Percentiles rank a stretch among this genome's conserved stretches.
These are phyloP conservation scores for Beta corolliflora DNA, from an alignment of 179 eudicot genomes.

Conservation along the genomic window DNA sequence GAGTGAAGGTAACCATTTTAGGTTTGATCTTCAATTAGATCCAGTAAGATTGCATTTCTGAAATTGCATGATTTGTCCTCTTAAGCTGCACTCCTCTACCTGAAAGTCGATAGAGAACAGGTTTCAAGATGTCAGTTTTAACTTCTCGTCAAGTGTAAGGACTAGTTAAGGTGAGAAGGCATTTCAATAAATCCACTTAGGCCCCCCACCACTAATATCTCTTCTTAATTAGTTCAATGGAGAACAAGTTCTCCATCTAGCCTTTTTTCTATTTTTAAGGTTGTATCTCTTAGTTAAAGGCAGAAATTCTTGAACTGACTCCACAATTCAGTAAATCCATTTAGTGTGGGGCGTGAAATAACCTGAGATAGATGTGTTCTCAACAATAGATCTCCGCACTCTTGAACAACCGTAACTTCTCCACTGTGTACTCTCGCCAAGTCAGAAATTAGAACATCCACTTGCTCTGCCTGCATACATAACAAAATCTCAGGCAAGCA, in stretches of 20 bases:
- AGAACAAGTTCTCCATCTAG: too few species aligned
- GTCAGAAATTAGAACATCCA: conserved; percentile 50
- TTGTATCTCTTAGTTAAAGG: too few species aligned
- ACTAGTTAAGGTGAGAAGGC: too few species aligned
- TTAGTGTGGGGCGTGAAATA: neutral
- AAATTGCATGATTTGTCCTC: conserved; percentile 60
- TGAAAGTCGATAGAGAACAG: conserved; percentile 28
- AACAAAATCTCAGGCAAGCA: conserved; percentile 6
- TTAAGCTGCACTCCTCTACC: conserved; percentile 62
- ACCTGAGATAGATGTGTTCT: conserved; percentile 59
- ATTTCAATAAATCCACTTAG: too few species aligned
- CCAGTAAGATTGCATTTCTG: conserved; percentile 26
- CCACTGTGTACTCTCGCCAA: conserved; percentile 59
- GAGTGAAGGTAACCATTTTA: conserved; percentile 1
- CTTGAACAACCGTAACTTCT: conserved; percentile 58
- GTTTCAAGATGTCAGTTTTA: conserved; percentile 4
- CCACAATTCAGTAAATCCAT: too few species aligned
- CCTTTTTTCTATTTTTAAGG: too few species aligned
- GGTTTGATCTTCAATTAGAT: conserved; percentile 15
- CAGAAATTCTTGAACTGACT: too few species aligned
- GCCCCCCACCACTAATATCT: too few species aligned
- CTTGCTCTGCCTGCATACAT: conserved; percentile 65
- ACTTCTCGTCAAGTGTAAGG: neutral
- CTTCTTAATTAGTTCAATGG: too few species aligned
- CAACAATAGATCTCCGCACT: conserved; percentile 62